These are phyloP conservation scores for Anthracocystis walkeri DNA, from an alignment of 1,284 basidiomycete species.

Conservation along the genomic window DNA sequence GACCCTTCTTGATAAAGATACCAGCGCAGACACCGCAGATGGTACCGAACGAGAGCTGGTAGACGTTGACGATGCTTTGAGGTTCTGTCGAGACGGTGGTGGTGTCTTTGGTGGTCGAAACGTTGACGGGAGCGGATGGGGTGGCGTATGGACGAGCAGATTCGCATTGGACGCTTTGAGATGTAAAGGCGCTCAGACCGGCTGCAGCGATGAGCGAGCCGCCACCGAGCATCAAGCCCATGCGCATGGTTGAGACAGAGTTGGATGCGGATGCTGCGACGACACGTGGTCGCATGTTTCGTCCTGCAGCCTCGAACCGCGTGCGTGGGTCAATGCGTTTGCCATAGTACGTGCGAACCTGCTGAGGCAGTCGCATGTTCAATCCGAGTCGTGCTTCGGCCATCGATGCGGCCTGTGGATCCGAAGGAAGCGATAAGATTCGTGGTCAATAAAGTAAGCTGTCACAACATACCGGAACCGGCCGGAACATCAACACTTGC, in stretches of 20 bases:
- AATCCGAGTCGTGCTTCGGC: slow-evolving; percentile 28
- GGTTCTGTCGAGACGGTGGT: slow-evolving; percentile 69
- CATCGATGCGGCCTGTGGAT: slow-evolving; percentile 29
- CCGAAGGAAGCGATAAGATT: neutral
- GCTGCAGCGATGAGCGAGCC: slow-evolving; percentile 33
- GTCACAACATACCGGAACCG: neutral
- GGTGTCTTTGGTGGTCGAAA: slow-evolving; percentile 17
- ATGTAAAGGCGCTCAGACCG: slow-evolving; percentile 26
- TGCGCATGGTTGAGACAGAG: slow-evolving; percentile 17
- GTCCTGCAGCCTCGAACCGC: slow-evolving; percentile 10
- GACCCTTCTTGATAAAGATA: slow-evolving; percentile 93
- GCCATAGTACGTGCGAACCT: slow-evolving; percentile 37
- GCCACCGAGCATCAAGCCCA: slow-evolving; percentile 35
- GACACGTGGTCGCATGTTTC: slow-evolving; percentile 12
- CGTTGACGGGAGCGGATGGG: slow-evolving; percentile 10
- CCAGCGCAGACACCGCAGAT: slow-evolving; percentile 86
- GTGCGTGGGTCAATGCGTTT: slow-evolving; percentile 36
- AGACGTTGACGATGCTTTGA: slow-evolving; percentile 79
- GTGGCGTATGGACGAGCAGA: slow-evolving; percentile 37
- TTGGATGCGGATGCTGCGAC: slow-evolving; percentile 20
- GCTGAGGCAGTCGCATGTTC: slow-evolving; percentile 35
- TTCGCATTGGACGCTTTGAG: slow-evolving; percentile 22
- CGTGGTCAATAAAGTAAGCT: slow-evolving; percentile 1
- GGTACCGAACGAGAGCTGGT: slow-evolving; percentile 88
- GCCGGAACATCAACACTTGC: slow-evolving; percentile 8